Evolutionary conservation across 148 eudicot species (phyloP).

Genomic region (Pharnaceum exiguum): DNA sequence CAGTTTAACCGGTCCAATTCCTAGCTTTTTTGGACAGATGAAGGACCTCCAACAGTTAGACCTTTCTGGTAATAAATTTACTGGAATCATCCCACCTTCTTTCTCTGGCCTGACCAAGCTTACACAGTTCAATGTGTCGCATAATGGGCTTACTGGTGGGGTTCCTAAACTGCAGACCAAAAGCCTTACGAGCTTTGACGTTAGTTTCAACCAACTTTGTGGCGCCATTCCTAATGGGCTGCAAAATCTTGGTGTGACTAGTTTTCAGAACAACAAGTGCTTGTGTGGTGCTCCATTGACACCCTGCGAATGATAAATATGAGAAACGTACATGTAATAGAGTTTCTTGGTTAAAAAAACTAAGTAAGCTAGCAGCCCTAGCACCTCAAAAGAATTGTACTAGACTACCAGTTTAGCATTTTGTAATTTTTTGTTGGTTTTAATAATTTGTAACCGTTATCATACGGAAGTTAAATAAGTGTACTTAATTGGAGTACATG

Average conservation of each 20-base stretch:
- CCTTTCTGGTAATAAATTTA: conserved; percentile 34
- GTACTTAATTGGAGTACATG: too few relatives aligned
- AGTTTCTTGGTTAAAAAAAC: too few relatives aligned
- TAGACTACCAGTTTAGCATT: too few relatives aligned
- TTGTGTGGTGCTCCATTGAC: conserved; percentile 35
- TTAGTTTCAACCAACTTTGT: conserved; percentile 30
- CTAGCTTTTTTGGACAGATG: conserved; percentile 30
- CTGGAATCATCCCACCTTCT: conserved; percentile 36
- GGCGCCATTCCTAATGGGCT: conserved; percentile 22
- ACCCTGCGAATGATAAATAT: conserved; percentile 6
- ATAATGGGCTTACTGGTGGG: conserved; percentile 40
- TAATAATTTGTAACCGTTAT: too few relatives aligned
- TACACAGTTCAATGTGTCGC: conserved; percentile 33
- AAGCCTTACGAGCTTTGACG: conserved; percentile 17
- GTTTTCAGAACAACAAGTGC: conserved; percentile 28
- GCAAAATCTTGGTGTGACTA: conserved; percentile 3
- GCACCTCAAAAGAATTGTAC: too few relatives aligned
- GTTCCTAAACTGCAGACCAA: conserved; percentile 24
- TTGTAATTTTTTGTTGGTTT: too few relatives aligned
- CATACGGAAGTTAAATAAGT: too few relatives aligned
- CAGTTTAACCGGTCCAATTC: conserved; percentile 38
- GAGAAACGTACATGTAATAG: neutral
- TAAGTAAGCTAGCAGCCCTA: too few relatives aligned
- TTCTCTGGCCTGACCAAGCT: conserved; percentile 27
- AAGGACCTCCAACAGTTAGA: conserved; percentile 34